Evolutionary conservation across 441 rosid species (phyloP).

Genomic region (Pelargonium cotyledonis): DNA sequence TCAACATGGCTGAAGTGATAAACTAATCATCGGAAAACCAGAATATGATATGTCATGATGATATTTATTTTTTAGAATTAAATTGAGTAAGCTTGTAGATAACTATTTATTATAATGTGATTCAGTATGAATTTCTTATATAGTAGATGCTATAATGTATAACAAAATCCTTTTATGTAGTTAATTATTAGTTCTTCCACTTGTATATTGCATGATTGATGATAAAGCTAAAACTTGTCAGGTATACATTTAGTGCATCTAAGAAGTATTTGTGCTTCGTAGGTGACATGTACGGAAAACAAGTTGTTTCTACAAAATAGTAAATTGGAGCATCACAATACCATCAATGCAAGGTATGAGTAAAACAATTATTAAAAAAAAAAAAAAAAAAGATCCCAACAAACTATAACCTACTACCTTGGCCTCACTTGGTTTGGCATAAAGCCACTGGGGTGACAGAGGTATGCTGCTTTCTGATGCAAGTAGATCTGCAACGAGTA

Average conservation of each 20-base stretch:
- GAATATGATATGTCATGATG: not conserved
- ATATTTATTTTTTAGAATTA: not conserved
- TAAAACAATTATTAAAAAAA: not conserved
- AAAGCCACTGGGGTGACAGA: slow-evolving; percentile 93
- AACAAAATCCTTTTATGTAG: not conserved
- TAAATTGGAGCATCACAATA: not conserved
- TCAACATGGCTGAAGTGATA: slow-evolving; percentile 1
- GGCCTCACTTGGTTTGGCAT: slow-evolving; percentile 60
- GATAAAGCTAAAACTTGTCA: not conserved
- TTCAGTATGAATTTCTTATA: not conserved
- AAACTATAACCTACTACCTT: slow-evolving; percentile 39
- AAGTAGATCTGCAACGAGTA: slow-evolving; percentile 44
- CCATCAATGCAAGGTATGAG: not conserved
- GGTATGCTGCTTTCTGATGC: slow-evolving; percentile 75
- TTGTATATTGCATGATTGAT: not conserved
- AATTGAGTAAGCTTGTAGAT: not conserved
- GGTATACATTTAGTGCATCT: not conserved
- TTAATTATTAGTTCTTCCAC: not conserved
- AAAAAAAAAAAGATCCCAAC: not conserved
- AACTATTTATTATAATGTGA: not conserved
- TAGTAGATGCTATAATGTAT: not conserved
- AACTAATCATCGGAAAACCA: not conserved
- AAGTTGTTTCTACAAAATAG: not conserved
- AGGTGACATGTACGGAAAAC: not conserved
- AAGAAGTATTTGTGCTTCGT: not conserved